Percentiles rank a stretch among this genome's conserved stretches.
Evolutionary conservation across 2,329 filamentous ascomycete species (phyloP).

Genomic region (Cercospora sesami): DNA sequence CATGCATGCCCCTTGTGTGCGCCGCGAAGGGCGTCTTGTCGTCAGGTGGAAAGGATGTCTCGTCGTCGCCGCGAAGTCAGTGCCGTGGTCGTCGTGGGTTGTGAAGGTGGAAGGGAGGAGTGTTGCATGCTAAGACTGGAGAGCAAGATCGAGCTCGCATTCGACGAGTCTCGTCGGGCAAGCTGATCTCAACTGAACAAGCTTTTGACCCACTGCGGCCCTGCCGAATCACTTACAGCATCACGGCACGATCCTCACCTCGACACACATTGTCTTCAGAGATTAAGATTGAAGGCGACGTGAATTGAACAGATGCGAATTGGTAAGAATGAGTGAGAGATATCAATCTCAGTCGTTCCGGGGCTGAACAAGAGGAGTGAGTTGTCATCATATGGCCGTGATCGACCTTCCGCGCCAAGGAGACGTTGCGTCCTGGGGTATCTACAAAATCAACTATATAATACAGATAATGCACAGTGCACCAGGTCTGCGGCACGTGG

Average conservation of each 20-base stretch:
- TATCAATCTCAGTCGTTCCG: background rate
- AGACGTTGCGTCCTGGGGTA: background rate
- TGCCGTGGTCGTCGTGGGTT: background rate
- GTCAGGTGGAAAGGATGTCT: background rate
- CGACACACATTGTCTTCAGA: background rate
- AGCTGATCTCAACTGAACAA: slow-evolving; percentile 10
- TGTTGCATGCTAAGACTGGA: background rate
- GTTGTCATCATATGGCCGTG: background rate
- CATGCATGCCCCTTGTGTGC: slow-evolving; percentile 12
- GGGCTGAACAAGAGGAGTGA: background rate
- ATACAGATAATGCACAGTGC: background rate
- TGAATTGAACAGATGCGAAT: background rate
- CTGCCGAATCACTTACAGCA: slow-evolving; percentile 4
- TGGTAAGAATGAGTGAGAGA: background rate
- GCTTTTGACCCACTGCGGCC: slow-evolving; percentile 6
- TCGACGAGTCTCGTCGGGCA: slow-evolving; percentile 4
- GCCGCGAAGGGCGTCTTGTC: background rate
- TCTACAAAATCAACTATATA: background rate
- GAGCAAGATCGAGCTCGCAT: slow-evolving; percentile 5
- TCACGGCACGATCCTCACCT: slow-evolving; percentile 1
- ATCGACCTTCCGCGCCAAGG: background rate
- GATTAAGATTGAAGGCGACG: background rate
- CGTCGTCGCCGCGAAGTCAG: background rate
- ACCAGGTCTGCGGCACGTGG: background rate
- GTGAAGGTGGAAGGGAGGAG: slow-evolving; percentile 4